These are phyloP conservation scores for Agrocybe chaxingu DNA, from an alignment of 768 basidiomycete species.

Conservation along the genomic window DNA sequence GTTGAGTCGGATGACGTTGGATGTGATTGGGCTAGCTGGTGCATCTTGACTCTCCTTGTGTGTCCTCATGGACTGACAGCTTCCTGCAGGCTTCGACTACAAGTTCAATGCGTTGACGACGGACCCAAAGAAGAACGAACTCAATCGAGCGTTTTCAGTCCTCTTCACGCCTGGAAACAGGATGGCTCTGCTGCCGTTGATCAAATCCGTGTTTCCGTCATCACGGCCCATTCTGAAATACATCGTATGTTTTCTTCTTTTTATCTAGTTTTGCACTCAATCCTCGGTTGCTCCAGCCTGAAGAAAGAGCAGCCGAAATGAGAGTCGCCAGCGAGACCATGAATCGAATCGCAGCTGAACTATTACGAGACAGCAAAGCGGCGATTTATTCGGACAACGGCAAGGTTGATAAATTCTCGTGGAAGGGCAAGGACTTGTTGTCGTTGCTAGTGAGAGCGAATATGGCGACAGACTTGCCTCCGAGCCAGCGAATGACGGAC, in stretches of 20 bases:
- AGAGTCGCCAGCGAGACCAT: conserved; percentile 34
- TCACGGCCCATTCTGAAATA: conserved; percentile 27
- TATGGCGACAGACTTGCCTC: conserved; percentile 49
- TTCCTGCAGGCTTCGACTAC: conserved; percentile 25
- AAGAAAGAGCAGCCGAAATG: conserved; percentile 19
- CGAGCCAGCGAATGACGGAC: conserved; percentile 50
- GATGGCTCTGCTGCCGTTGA: conserved; percentile 24
- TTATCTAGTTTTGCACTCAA: not conserved
- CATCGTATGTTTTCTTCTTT: conserved; percentile 24
- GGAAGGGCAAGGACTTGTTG: conserved; percentile 46
- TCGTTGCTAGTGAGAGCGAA: conserved; percentile 59
- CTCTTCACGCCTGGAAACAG: conserved; percentile 41
- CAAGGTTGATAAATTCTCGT: conserved; percentile 19
- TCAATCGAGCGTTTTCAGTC: conserved; percentile 43
- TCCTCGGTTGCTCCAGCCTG: conserved; percentile 17
- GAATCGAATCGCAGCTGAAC: conserved; percentile 41
- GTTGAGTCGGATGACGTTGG: conserved; percentile 66
- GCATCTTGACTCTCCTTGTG: conserved; percentile 24
- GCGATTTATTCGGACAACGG: conserved; percentile 12
- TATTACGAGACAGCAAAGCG: conserved; percentile 46
- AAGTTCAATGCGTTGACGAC: conserved; percentile 21
- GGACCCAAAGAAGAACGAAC: conserved; percentile 37
- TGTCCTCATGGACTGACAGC: not conserved
- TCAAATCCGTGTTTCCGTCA: conserved; percentile 32
- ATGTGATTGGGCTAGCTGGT: conserved; percentile 72